Conservation (phyloP, 768 basidiomycete species). For the Botryobasidium botryosum region DNA sequence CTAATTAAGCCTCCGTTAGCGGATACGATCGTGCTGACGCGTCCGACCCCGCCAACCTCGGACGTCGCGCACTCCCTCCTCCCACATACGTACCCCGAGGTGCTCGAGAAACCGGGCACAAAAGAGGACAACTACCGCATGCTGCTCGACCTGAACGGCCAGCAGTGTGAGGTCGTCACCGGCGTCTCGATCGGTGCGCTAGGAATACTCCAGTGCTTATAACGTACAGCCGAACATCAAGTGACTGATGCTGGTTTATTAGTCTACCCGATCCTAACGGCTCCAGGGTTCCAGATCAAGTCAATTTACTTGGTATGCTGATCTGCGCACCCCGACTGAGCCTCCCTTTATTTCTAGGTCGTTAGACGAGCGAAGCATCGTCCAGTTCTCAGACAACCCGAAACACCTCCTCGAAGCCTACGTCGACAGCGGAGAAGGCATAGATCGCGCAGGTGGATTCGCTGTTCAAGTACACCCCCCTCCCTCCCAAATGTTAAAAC, state of each 20-base stretch:
- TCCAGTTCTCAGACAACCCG: constrained; percentile 55
- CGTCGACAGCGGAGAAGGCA: constrained; percentile 68
- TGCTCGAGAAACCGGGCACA: constrained; percentile 74
- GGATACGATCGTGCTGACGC: constrained; percentile 88
- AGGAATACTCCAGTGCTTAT: no score
- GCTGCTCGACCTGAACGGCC: constrained; percentile 75
- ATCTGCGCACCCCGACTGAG: constrained; percentile 2
- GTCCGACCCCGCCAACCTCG: constrained; percentile 43
- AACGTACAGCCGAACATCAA: not conserved
- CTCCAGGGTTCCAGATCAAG: constrained; percentile 65
- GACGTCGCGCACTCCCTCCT: constrained; percentile 37
- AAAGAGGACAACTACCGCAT: constrained; percentile 75
- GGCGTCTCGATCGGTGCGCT: constrained; percentile 77
- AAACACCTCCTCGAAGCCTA: constrained; percentile 52
- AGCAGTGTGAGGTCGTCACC: constrained; percentile 81
- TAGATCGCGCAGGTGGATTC: constrained; percentile 85
- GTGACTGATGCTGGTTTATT: constrained; percentile 1
- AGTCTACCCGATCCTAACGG: constrained; percentile 60
- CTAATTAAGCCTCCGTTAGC: constrained; percentile 30
- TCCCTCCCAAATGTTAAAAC: not conserved
- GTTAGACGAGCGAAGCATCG: constrained; percentile 67
- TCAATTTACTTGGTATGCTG: constrained; percentile 15
- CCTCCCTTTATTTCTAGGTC: constrained; percentile 29
- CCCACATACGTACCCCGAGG: constrained; percentile 39
- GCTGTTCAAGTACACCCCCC: constrained; percentile 80